phyloP scores from a whole-genome alignment of 2,329 filamentous ascomycete species.

The Scorias spongiosa region DNA sequence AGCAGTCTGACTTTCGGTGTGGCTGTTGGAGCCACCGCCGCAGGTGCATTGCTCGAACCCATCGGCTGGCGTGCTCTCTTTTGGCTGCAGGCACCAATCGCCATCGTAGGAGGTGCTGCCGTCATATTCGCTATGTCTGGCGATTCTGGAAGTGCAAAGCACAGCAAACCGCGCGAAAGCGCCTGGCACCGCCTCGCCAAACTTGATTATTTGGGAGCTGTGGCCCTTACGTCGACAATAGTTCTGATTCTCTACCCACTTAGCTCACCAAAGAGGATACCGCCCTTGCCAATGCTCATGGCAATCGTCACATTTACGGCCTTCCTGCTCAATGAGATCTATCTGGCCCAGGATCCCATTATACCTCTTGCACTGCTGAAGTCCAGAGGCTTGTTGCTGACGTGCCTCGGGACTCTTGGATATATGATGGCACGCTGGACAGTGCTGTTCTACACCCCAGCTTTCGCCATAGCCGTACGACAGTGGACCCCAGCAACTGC shows the following conservation, averaged over 20 bases:
- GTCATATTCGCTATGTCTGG: constrained; percentile 52
- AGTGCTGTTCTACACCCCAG: constrained; percentile 65
- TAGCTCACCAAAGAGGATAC: constrained; percentile 45
- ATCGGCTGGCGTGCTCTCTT: constrained; percentile 66
- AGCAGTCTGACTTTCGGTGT: constrained; percentile 57
- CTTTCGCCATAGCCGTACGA: constrained; percentile 63
- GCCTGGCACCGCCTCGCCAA: constrained; percentile 41
- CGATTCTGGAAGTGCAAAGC: constrained; percentile 15
- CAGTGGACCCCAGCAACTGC: constrained; percentile 54
- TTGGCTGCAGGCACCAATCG: constrained; percentile 52
- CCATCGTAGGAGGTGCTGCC: constrained; percentile 43
- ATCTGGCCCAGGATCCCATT: constrained; percentile 51
- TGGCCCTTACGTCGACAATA: constrained; percentile 48
- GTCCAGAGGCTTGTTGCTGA: constrained; percentile 55
- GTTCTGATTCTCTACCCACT: constrained; percentile 59
- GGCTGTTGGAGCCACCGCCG: constrained; percentile 55
- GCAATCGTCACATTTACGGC: constrained; percentile 43
- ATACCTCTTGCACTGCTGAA: constrained; percentile 57
- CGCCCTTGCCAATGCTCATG: constrained; percentile 42
- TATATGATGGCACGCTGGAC: constrained; percentile 72
- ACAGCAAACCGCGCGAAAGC: constrained; percentile 22
- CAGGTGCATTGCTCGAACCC: constrained; percentile 45
- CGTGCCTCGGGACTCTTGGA: constrained; percentile 58
- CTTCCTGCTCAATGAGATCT: constrained; percentile 48
- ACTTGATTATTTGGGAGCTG: constrained; percentile 62